Percentiles rank a stretch among this genome's conserved stretches.
phyloP scores from a whole-genome alignment of 768 basidiomycete genomes.

The Pisolithus marmoratus region DNA sequence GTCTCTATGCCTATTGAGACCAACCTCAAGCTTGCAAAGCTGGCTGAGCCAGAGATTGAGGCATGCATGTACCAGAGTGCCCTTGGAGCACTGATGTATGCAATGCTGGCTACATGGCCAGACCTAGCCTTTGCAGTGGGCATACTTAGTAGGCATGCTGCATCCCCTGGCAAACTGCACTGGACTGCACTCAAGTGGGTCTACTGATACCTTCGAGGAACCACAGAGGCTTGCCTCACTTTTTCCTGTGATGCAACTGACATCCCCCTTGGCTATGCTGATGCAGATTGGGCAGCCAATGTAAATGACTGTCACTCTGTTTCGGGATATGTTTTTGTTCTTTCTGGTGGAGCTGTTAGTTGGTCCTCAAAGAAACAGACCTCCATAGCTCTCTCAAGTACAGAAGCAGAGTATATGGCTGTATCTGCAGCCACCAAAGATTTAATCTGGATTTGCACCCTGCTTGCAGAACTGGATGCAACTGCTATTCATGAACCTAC shows the following conservation, averaged over 20 bases:
- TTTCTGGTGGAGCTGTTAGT: constrained; percentile 30
- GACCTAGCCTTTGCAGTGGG: constrained; percentile 11
- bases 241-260: neutral
- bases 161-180: constrained; percentile 9
- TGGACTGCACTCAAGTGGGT: constrained; percentile 6
- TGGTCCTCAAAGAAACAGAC: constrained; percentile 24
- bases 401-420: constrained; percentile 43
- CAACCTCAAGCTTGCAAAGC: neutral
- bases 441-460: constrained; percentile 19
- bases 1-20: constrained; percentile 5
- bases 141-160: constrained; percentile 9
- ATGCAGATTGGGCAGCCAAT: constrained; percentile 10
- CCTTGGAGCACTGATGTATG: constrained; percentile 13
- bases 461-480: constrained; percentile 3
- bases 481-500: too few species aligned
- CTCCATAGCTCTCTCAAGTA: constrained; percentile 21
- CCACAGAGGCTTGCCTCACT: neutral
- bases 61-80: too few species aligned
- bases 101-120: constrained; percentile 5
- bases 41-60: too few species aligned
- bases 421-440: constrained; percentile 22
- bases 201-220: constrained; percentile 15
- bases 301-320: constrained; percentile 1
- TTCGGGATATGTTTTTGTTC: constrained; percentile 27
- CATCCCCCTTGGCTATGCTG: neutral